Conservation (phyloP, 305 asterid species). For the Plantago lanceolata region DNA sequence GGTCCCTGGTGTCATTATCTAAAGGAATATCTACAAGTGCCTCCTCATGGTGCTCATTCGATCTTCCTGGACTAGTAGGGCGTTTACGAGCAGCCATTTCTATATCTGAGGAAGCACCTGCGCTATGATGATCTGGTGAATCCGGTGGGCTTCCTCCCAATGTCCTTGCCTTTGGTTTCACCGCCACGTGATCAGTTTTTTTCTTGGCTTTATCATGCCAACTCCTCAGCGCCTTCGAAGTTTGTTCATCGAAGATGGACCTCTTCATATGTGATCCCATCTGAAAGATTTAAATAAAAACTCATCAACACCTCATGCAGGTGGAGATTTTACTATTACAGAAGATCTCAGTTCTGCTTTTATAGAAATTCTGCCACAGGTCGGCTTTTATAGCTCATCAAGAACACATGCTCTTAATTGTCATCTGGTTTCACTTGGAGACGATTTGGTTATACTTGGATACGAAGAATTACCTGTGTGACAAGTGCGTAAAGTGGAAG, state of each 20-base stretch:
- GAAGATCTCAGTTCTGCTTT: background rate
- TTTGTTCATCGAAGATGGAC: constrained; percentile 73
- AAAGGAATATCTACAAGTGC: constrained; percentile 25
- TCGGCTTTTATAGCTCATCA: no score
- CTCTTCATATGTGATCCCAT: constrained; percentile 81
- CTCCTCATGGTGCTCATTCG: background rate
- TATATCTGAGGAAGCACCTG: constrained; percentile 3
- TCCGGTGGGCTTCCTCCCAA: constrained; percentile 42
- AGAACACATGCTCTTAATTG: no score
- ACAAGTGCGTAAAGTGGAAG: constrained; percentile 83
- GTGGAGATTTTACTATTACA: no score
- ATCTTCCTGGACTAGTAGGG: background rate
- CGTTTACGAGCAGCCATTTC: constrained; percentile 28
- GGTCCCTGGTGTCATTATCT: constrained; percentile 3
- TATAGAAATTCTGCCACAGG: background rate
- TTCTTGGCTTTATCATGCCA: constrained; percentile 69
- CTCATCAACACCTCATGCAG: background rate
- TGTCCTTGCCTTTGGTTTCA: constrained; percentile 23
- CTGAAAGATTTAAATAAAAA: constrained; percentile 23
- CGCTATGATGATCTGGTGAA: constrained; percentile 30
- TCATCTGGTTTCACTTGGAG: background rate
- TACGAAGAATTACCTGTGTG: constrained; percentile 50
- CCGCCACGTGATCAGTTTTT: constrained; percentile 23
- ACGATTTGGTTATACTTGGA: background rate
- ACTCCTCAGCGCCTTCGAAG: constrained; percentile 60